Evolutionary conservation across 768 basidiomycete genomes (phyloP).

Genomic region (Russula sp.): DNA sequence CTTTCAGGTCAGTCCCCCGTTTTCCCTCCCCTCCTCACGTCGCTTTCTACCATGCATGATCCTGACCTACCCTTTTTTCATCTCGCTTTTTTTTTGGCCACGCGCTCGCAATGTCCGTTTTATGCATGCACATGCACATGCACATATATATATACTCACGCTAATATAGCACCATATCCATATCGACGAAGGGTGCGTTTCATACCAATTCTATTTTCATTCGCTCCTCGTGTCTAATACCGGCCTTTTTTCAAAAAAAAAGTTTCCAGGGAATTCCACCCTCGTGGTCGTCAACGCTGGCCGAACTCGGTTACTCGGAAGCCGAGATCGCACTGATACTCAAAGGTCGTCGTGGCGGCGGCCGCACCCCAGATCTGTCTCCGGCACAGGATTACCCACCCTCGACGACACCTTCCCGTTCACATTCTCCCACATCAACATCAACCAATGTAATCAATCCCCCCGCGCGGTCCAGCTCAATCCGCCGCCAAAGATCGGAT

Average conservation of each 20-base stretch:
- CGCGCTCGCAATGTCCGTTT: background rate
- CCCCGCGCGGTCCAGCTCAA: constrained; percentile 10
- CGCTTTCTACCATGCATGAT: background rate
- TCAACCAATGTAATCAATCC: constrained; percentile 5
- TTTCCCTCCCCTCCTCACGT: no score
- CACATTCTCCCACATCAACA: constrained; percentile 13
- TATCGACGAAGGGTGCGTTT: constrained; percentile 20
- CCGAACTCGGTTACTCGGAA: constrained; percentile 20
- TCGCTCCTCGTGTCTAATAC: background rate
- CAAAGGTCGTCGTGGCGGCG: constrained; percentile 13
- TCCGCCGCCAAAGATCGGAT: constrained; percentile 18
- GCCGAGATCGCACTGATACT: constrained; percentile 21
- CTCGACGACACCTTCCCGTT: background rate
- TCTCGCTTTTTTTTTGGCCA: background rate
- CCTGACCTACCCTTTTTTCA: background rate
- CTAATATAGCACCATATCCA: constrained; percentile 18
- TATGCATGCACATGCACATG: background rate
- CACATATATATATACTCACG: background rate
- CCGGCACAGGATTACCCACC: background rate
- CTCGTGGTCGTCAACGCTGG: constrained; percentile 13
- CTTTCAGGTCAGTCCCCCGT: constrained; percentile 14
- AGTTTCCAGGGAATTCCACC: constrained; percentile 21
- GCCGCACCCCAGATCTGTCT: constrained; percentile 2
- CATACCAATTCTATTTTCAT: background rate
- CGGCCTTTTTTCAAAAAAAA: background rate